A percentile compares a stretch with the other conserved stretches of the same genome.
phyloP scores from a whole-genome alignment of 257 asterid genomes.

The Petunia secreta region DNA sequence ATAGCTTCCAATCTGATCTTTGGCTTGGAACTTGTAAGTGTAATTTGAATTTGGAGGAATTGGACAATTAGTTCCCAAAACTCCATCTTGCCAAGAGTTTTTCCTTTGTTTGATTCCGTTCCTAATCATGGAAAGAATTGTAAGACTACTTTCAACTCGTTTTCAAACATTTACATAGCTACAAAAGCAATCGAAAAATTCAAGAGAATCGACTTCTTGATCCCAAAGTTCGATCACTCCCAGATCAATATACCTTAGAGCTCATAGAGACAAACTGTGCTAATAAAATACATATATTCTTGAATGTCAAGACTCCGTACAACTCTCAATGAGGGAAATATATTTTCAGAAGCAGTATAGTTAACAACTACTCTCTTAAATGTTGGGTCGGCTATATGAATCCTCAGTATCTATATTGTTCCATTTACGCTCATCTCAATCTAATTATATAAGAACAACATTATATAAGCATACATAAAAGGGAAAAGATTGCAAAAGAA shows the following conservation, averaged over 20 bases:
- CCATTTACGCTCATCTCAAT: too few species aligned
- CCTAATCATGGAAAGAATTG: constrained; percentile 47
- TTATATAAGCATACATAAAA: not conserved
- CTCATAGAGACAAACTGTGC: not conserved
- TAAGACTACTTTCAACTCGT: not conserved
- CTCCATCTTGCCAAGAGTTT: constrained; percentile 99
- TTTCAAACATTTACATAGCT: not conserved
- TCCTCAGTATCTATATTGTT: too few species aligned
- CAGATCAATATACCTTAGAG: not conserved
- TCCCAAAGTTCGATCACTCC: not conserved
- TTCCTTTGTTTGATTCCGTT: constrained; percentile 96
- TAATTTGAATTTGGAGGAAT: constrained; percentile 74
- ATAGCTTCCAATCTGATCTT: constrained; percentile 96
- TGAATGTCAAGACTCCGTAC: not conserved
- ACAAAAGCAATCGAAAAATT: not conserved
- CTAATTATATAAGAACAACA: not conserved
- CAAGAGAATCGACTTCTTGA: not conserved
- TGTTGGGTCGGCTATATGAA: too few species aligned
- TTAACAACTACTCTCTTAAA: too few species aligned
- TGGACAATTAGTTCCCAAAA: constrained; percentile 88
- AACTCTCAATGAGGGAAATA: too few species aligned
- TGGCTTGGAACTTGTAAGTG: constrained; percentile 87
- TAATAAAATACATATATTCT: not conserved
- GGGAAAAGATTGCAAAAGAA: not conserved
- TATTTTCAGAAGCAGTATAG: too few species aligned